These are phyloP conservation scores for Zymoseptoria crescenta DNA, from an alignment of 2,329 filamentous ascomycete species.

Conservation along the genomic window DNA sequence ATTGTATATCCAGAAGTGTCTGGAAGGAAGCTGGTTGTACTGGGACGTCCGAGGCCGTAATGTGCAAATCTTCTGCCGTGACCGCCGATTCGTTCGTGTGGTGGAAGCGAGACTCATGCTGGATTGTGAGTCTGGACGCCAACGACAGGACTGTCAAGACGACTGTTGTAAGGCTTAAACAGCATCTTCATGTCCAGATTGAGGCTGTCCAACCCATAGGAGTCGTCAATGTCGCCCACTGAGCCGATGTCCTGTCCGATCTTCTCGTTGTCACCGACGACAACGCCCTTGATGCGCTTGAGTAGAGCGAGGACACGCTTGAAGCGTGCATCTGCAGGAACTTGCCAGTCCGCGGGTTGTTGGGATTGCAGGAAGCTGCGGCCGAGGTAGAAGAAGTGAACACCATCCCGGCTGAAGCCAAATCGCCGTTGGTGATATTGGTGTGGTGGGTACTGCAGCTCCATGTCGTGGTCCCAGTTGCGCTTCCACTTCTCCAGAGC, in stretches of 20 bases:
- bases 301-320: conserved; percentile 52
- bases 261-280: conserved; percentile 54
- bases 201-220: conserved; percentile 56
- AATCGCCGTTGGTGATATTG: conserved; percentile 50
- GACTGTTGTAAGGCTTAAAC: conserved; percentile 51
- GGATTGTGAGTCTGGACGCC: conserved; percentile 23
- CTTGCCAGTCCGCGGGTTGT: conserved; percentile 41
- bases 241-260: conserved; percentile 62
- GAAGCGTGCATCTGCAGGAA: conserved; percentile 52
- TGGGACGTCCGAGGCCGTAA: neutral
- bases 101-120: neutral
- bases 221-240: conserved; percentile 59
- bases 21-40: neutral
- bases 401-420: conserved; percentile 63
- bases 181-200: conserved; percentile 65
- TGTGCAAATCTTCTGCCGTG: neutral
- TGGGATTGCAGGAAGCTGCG: conserved; percentile 55
- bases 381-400: conserved; percentile 67
- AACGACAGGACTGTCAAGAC: conserved; percentile 27
- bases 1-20: neutral
- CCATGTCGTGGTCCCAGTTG: conserved; percentile 63
- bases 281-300: conserved; percentile 54
- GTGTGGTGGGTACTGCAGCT: conserved; percentile 54
- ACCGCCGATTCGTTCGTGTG: neutral
- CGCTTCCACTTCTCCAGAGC: conserved; percentile 66